phyloP scores from a whole-genome alignment of 257 asterid species.

The Osmanthus fragrans region DNA sequence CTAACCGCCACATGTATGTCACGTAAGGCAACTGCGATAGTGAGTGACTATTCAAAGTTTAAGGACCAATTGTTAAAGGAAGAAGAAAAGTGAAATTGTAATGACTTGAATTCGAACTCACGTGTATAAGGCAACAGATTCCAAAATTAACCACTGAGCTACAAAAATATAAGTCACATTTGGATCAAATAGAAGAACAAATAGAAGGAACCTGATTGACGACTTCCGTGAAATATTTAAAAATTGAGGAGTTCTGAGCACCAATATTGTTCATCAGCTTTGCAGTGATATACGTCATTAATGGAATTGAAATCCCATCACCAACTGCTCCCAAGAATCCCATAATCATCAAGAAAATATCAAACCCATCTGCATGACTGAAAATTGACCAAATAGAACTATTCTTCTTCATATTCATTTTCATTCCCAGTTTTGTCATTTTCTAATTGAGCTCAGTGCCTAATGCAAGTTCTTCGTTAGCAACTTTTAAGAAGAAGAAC shows the following conservation, averaged over 20 bases:
- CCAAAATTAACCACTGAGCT: no score
- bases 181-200: no score
- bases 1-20: no score
- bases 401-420: constrained; percentile 27
- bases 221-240: constrained; percentile 35
- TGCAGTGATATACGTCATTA: constrained; percentile 55
- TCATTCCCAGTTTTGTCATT: neutral
- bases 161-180: no score
- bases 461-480: neutral
- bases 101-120: no score
- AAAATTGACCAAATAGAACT: constrained; percentile 48
- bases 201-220: constrained; percentile 52
- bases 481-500: neutral
- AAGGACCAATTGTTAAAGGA: no score
- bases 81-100: no score
- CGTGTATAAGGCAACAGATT: no score
- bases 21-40: no score
- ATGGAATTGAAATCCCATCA: constrained; percentile 73
- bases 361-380: constrained; percentile 68
- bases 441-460: neutral
- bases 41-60: no score
- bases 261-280: constrained; percentile 74
- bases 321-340: constrained; percentile 68
- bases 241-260: constrained; percentile 9
- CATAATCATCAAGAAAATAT: constrained; percentile 51